Percentiles rank a stretch among this genome's conserved stretches.
These are phyloP conservation scores for Candida xiaguanensis DNA, from an alignment of 805 yeast genomes.

Conservation along the genomic window DNA sequence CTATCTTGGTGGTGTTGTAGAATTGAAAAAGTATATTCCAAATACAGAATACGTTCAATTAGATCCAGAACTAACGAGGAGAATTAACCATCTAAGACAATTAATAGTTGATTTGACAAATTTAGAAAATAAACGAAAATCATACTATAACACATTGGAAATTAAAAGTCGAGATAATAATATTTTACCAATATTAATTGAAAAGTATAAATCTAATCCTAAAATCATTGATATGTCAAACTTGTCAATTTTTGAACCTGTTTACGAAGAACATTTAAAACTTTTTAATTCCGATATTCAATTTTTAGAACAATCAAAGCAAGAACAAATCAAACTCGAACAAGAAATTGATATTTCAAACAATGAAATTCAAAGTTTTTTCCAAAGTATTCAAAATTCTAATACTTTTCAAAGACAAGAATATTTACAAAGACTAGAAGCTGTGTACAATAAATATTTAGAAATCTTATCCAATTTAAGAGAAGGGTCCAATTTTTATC, in stretches of 20 bases:
- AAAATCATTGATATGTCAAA: conserved; percentile 8
- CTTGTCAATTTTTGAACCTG: conserved; percentile 29
- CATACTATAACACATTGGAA: conserved; percentile 40
- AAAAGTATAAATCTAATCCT: conserved; percentile 35
- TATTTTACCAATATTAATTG: conserved; percentile 51
- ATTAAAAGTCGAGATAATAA: conserved; percentile 44
- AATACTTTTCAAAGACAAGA: conserved; percentile 37
- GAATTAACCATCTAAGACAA: conserved; percentile 35
- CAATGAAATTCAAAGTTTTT: conserved; percentile 17
- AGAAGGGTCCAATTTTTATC: conserved; percentile 71
- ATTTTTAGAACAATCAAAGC: conserved; percentile 38
- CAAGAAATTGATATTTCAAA: conserved; percentile 33
- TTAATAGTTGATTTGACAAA: conserved; percentile 24
- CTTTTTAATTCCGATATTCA: conserved; percentile 49
- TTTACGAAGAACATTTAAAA: conserved; percentile 41
- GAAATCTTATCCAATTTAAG: conserved; percentile 58
- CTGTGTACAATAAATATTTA: conserved; percentile 45
- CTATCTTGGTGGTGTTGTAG: conserved; percentile 38
- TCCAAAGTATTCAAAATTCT: conserved; percentile 13
- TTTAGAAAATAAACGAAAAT: conserved; percentile 34
- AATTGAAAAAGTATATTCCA: conserved; percentile 37
- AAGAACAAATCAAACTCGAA: conserved; percentile 32
- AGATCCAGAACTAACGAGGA: conserved; percentile 26
- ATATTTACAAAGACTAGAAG: conserved; percentile 50
- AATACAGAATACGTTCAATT: conserved; percentile 29